These are phyloP conservation scores for Thalassiosira delicatula DNA, from an alignment of 352 stramenopile genomes.

Conservation along the genomic window DNA sequence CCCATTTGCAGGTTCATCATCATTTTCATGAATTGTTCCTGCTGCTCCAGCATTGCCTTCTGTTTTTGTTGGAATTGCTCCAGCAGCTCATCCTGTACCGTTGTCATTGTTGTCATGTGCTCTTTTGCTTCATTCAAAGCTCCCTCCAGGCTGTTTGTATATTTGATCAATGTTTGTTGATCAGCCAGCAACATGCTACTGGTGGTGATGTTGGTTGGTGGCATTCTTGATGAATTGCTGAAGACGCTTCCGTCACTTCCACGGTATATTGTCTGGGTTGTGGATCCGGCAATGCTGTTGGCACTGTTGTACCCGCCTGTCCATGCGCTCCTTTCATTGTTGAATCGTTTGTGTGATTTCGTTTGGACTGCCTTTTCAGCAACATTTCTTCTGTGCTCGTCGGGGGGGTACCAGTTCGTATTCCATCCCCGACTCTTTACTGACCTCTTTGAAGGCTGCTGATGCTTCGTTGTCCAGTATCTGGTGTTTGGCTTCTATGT, in stretches of 20 bases:
- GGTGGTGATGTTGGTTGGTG: not conserved
- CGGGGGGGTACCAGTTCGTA: slow-evolving; percentile 13
- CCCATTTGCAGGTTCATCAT: no score
- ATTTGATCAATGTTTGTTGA: slow-evolving; percentile 12
- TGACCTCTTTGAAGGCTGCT: slow-evolving; percentile 22
- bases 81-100: no score
- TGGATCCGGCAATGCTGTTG: not conserved
- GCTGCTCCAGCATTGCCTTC: slow-evolving; percentile 1
- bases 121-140: no score
- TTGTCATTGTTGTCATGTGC: no score
- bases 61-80: not conserved
- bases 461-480: slow-evolving; percentile 23
- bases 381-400: slow-evolving; percentile 45
- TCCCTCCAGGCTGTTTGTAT: no score
- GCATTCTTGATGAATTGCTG: not conserved
- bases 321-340: not conserved
- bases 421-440: slow-evolving; percentile 20
- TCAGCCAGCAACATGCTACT: not conserved
- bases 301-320: slow-evolving; percentile 1
- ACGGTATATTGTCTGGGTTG: not conserved
- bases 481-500: slow-evolving; percentile 29
- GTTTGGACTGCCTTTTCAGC: slow-evolving; percentile 54
- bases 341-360: not conserved
- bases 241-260: no score
- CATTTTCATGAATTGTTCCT: not conserved